Base-by-base conservation (phyloP, 768 basidiomycete species). In the Mrakia gelida region DNA sequence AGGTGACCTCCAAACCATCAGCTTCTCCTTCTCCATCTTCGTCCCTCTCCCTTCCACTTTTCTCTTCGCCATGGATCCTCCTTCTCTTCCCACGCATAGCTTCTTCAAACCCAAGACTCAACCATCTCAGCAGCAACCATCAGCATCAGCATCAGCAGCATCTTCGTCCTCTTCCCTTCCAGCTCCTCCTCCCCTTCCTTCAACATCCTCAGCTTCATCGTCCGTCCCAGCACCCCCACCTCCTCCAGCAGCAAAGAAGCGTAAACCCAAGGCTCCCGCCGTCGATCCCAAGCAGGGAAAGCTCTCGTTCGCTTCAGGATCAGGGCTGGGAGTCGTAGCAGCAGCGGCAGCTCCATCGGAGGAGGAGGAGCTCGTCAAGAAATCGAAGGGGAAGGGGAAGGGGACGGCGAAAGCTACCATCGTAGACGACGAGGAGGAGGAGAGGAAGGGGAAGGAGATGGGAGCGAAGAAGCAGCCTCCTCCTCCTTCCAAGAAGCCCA, bases 371-470 rank as follows among this genome's bases (percentile, higher is more conserved):
- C n/a, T n/a, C 28, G 21, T 15, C 32, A 59, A 61, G 54, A 15
- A 41, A 1, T 11, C 26, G 13, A 71, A 63, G 41, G 70, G 59
- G 41, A 71, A n/a, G 41, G n/a, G 38, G 0, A 71, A 77, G 62
- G n/a, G 38, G 0, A 71, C 72, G 62, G 62, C 41, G 1, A 71
- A 72, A 59, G 61, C n/a, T 7, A 75, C 59, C 63, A 76, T 61
- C 68, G 45, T 61, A 7, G 76, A 77, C 49, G 78, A 71, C 26
- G 80, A 80, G 73, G 73, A 80, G 34, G 75, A 61, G 18, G 79
- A 80, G 73, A 52, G 62, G n/a, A 71, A 61, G 26, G 76, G 62
- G n/a, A 71, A 61, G 26, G 76, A n/a, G 67, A 77, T 80, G 79
- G 79, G 41, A 49, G 45, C 30, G n/a, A 45, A 38, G 10, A 59